These are phyloP conservation scores for Globisporangium solare DNA, from an alignment of 352 stramenopile species.

Conservation along the genomic window DNA sequence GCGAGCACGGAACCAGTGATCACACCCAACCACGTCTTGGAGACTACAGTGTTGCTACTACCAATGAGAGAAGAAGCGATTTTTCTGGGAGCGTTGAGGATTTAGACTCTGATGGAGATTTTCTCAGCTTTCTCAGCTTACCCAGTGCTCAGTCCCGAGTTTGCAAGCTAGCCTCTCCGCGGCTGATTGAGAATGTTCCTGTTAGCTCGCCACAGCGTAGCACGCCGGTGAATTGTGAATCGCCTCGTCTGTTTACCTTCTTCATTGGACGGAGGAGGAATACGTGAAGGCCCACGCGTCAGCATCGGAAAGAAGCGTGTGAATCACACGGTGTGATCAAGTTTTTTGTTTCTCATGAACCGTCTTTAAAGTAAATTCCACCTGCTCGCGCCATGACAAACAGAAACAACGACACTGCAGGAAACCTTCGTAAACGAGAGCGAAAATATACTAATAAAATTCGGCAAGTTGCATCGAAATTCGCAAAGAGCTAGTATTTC, in stretches of 20 bases:
- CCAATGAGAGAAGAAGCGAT: not conserved
- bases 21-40: too few species aligned
- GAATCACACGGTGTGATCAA: too few species aligned
- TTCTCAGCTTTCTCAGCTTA: slow-evolving; percentile 7
- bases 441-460: slow-evolving; percentile 10
- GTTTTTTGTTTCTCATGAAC: too few species aligned
- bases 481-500: slow-evolving; percentile 23
- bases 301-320: not conserved
- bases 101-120: slow-evolving; percentile 2
- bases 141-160: not conserved
- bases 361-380: not conserved
- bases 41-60: not conserved
- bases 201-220: not conserved
- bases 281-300: not conserved
- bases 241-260: not conserved
- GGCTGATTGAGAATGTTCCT: slow-evolving; percentile 13
- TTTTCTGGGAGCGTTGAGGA: slow-evolving; percentile 3
- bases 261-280: not conserved
- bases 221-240: too few species aligned
- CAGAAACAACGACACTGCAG: not conserved
- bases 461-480: slow-evolving; percentile 8
- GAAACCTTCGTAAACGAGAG: not conserved
- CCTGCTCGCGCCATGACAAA: not conserved
- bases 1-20: not conserved
- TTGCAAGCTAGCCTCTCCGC: slow-evolving; percentile 2